Base-by-base conservation (phyloP, 441 rosid species). In the Arabidopsis lyrata region DNA sequence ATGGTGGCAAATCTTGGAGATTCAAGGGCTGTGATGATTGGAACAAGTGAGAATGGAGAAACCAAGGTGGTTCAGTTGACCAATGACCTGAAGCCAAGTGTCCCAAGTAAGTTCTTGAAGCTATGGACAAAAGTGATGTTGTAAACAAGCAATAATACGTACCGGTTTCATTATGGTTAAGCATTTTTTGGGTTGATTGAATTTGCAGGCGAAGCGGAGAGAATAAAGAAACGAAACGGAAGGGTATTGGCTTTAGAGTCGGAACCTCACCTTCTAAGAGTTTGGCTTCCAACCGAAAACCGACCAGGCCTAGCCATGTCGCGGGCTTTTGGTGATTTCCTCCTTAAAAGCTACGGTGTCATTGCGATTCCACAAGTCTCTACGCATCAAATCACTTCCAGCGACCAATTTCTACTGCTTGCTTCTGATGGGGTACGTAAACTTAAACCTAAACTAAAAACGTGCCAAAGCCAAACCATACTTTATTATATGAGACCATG, bases 1-100 rank as follows among this genome's bases (percentile, higher is more conserved):
- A 76, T 91, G 32, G 86, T 90, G 67, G 94, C 96, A 50, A 93
- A 93, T 78, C 93, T 91, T 7, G 98, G 98, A 3, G 97, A 93
- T 73, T 93, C 97, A 16, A 88, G 98, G 70, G 98, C 97, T 29
- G 75, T 91, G 53, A 49, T 93, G 31, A 90, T 92, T 10, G 86
- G 87, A 49, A 69, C 75, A 14, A 75, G 24, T n/a, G 90, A 79
- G 42, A 73, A 80, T 27, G 86, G 86, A 52, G 61, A 69, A 31
- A 68, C 72, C 41, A 22, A 78, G 54, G 83, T 88, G 9, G 81
- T 86, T 73, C 96, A 87, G 5, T 77, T 93, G 67, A 88, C 98
- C 5, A 84, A 79, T 65, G 98, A 91, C 79, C 76, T 91, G 60
- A 93, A 93, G 78, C 98, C 98, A 50, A 78, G 82, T 64, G 82